Evolutionary conservation across 805 yeast genomes (phyloP).

Genomic region (Ogataea dorogensis): DNA sequence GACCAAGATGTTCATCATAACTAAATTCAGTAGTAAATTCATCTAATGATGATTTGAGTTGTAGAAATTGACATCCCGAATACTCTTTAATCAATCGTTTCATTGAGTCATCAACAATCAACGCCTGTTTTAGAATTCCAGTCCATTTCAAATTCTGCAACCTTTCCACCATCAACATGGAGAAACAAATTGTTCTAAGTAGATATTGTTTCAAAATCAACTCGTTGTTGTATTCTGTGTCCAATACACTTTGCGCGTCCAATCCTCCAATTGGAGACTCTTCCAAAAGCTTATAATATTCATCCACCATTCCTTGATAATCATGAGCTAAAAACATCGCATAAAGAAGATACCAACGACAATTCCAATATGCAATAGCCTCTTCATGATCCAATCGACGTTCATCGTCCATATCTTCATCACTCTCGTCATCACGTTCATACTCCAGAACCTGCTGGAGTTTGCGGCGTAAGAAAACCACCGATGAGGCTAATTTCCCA

Average conservation of each 20-base stretch:
- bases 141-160: conserved; percentile 15
- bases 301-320: conserved; percentile 25
- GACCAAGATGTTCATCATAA: conserved; percentile 24
- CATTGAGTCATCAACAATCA: conserved; percentile 22
- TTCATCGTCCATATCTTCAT: conserved; percentile 19
- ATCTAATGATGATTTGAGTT: conserved; percentile 18
- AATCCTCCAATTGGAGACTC: conserved; percentile 16
- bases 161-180: conserved; percentile 21
- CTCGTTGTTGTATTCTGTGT: conserved; percentile 15
- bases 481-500: conserved; percentile 13
- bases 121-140: conserved; percentile 18
- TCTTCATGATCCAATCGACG: conserved; percentile 18
- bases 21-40: conserved; percentile 13
- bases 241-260: conserved; percentile 22
- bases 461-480: conserved; percentile 19
- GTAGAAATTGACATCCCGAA: conserved; percentile 28
- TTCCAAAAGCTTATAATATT: conserved; percentile 17
- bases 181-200: conserved; percentile 21
- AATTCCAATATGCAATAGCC: conserved; percentile 29
- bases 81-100: conserved; percentile 26
- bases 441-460: conserved; percentile 22
- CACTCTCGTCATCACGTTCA: conserved; percentile 20
- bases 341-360: conserved; percentile 31
- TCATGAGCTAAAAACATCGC: conserved; percentile 26
- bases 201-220: conserved; percentile 20